Evolutionary conservation across 108 stramenopile genomes (phyloP), one percentile per base, ranked within the genome.

Genomic region (Cyclotella kingstonii): DNA sequence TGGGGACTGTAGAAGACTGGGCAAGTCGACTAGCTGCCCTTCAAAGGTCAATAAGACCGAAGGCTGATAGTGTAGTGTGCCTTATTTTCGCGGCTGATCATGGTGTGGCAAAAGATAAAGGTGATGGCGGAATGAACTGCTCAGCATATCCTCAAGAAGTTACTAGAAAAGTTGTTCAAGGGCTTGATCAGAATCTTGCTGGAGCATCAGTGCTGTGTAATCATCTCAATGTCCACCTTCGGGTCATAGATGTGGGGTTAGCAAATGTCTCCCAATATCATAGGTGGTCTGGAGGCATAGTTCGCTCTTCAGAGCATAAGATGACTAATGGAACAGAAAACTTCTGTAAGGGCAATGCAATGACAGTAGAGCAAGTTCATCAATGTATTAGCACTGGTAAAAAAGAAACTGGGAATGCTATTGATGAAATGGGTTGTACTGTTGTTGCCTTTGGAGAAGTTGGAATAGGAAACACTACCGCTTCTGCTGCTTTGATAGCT

Each of bases 391-490:
- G 3, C 7, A 68, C 49, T 0, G 91, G 91, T 3, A 51, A 69
- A 21, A 51, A 66, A 0, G 69, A 69, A 33, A 54, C 81, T 21
- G 41, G 26, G 8, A 41, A 50, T 21, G 21, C 63, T 35, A 68
- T 82, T 0, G 44, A 71, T 26, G 69, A 79, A 27, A 30, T 45
- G 11, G 23, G 22, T 1, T 61, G 62, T 22, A 38, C 55, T 31
- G 55, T 81, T 26, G 36, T 93, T 3, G 54, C 63, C 10, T 69
- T 93, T 39, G 91, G 91, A 38, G 91, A 93, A 63, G 79, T 93
- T 15, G 91, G 91, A 5, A 93, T 93, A 39, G 88, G 91, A 7
- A 93, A 93, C 53, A 93, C 91, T 9, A 93, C 91, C 0, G 67
- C 82, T 8, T 77, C 85, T 10, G 79, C 85, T 14, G 67, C 81